Evolutionary conservation across 106 monocot species (phyloP), one percentile per base, ranked within the genome.

Genomic region (Iris macrosiphon): DNA sequence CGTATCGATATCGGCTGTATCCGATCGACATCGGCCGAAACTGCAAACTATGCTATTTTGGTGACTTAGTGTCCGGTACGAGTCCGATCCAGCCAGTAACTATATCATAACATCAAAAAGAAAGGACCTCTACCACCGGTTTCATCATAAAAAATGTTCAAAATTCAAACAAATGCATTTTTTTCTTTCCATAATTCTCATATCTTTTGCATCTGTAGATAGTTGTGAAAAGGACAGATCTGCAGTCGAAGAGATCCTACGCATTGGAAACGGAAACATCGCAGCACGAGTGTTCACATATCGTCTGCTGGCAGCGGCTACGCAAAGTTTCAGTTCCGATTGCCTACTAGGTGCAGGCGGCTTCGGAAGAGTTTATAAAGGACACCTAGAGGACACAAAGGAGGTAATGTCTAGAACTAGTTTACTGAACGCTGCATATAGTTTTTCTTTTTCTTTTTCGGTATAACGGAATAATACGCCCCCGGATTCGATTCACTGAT

Each of bases 281-380:
- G 42, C 62, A 7, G 57, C 66, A 0, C 55, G 54, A 16, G 47
- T 68, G 7, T 78, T 78, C 38, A 68, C 67, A 34, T 72, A 68
- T 51, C 23, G 57, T 18, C 49, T 72, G 30, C 54, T 78, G 22
- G 56, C 40, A 24, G 52, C 26, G 33, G 72, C 78, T 23, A 78
- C 78, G 4, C 41, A 68, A 40, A 63, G 57, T 52, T 78, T 78
- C 31, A 55, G 48, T 39, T 7, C 46, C 12, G 61, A 61, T 18
- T 67, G 50, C 37, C 34, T 72, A 37, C 45, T 78, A 21, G 67
- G 67, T 42, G 62, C 62, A 52, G 78, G 68, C 14, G 66, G 67
- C 7, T 52, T 63, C 44, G 72, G 78, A 40, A 72, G 66, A 67
- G 68, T 72, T 3, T 78, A 67, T 51, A 72, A 25, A 52, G 78